A percentile compares a stretch with the other conserved stretches of the same genome.
phyloP scores from a whole-genome alignment of 2,329 filamentous ascomycete species.

The Xylariaceae sp. region DNA sequence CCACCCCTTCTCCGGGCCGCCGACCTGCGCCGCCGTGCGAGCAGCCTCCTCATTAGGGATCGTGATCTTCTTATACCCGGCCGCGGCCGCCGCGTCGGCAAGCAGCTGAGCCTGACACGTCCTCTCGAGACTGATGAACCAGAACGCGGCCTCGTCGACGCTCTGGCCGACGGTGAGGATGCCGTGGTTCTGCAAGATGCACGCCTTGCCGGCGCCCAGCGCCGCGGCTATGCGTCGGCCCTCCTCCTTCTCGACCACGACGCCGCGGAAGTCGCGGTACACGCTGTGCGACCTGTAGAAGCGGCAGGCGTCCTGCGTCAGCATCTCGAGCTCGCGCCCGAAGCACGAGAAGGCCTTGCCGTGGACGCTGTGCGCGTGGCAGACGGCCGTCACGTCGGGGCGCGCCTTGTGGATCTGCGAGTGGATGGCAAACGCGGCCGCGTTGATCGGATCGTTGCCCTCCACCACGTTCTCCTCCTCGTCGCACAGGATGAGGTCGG shows the following conservation, averaged over 20 bases:
- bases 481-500: slow-evolving; percentile 56
- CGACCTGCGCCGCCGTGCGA: slow-evolving; percentile 24
- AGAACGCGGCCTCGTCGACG: slow-evolving; percentile 60
- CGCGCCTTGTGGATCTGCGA: slow-evolving; percentile 52
- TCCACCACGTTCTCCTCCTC: slow-evolving; percentile 52
- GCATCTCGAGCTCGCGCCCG: slow-evolving; percentile 53
- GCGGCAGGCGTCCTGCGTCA: slow-evolving; percentile 53
- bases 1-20: slow-evolving; percentile 30
- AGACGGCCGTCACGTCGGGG: slow-evolving; percentile 54
- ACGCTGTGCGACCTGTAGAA: slow-evolving; percentile 56
- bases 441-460: slow-evolving; percentile 51
- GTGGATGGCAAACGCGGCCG: slow-evolving; percentile 58
- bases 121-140: slow-evolving; percentile 57
- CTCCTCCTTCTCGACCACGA: slow-evolving; percentile 55
- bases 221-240: slow-evolving; percentile 50
- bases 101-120: slow-evolving; percentile 57
- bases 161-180: slow-evolving; percentile 56
- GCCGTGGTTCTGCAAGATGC: slow-evolving; percentile 60
- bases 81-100: slow-evolving; percentile 49
- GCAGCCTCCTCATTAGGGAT: slow-evolving; percentile 28
- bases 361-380: slow-evolving; percentile 54
- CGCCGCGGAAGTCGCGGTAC: slow-evolving; percentile 54
- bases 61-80: slow-evolving; percentile 24
- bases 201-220: slow-evolving; percentile 48
- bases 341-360: slow-evolving; percentile 58